Conservation (phyloP, 495 filamentous ascomycete species). For the Penicillium coffeae region DNA sequence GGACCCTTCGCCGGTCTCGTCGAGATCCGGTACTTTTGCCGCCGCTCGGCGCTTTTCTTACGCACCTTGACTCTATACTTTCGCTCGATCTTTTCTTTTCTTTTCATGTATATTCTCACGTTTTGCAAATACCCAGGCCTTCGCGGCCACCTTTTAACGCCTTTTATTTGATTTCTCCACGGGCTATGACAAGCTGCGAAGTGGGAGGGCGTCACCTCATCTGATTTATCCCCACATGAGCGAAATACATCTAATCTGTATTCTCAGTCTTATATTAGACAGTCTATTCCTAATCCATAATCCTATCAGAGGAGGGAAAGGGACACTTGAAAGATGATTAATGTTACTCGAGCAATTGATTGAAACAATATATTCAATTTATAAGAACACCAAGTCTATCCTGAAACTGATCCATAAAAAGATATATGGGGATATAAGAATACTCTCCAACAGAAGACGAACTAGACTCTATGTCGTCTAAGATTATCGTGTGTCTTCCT, state of each 20-base stretch:
- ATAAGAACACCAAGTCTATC: too few species aligned
- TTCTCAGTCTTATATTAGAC: neutral
- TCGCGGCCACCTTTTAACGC: neutral
- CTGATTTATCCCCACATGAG: neutral
- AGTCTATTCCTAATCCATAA: neutral
- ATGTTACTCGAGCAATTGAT: too few species aligned
- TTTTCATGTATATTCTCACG: neutral
- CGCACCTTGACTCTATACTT: neutral
- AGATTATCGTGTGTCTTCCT: slow-evolving; percentile 13
- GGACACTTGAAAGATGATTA: neutral
- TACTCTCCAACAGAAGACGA: neutral
- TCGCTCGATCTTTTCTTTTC: neutral
- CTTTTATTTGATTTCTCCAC: neutral
- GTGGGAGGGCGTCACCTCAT: neutral
- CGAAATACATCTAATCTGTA: neutral
- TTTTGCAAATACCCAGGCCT: slow-evolving; percentile 6
- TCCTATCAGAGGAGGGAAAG: neutral
- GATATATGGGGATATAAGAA: neutral
- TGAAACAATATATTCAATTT: too few species aligned
- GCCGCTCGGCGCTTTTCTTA: neutral
- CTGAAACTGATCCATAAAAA: neutral
- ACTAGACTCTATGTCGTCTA: neutral
- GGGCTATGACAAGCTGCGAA: neutral
- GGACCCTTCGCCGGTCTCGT: neutral
- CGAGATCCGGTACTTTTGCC: neutral